Base-by-base conservation (phyloP, 352 stramenopile genomes). In the Pythium apleroticum region DNA sequence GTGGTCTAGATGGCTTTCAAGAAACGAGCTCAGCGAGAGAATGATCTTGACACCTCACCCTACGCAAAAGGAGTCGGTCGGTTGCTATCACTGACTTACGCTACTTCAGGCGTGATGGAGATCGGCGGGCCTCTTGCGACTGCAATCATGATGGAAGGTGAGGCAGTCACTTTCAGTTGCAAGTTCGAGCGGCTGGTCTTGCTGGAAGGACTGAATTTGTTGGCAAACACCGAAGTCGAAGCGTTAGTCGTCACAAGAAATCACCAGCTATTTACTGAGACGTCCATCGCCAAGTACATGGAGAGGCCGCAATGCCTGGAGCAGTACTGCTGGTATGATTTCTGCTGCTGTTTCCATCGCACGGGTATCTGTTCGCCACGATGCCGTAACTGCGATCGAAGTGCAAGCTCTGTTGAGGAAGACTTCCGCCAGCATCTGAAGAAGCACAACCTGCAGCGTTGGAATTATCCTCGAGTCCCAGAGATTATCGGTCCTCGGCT, bases 1-100 rank as follows among this genome's bases (percentile, higher is more conserved):
- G 52, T 75, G 7, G 68, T 75, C 19, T 50, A 75, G 4, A 11
- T 75, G 7, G 63, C 63, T 4, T 68, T 72, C 35, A 64, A 65
- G 11, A 56, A 50, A 49, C 55, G 57, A 2, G 48, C 68, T 0
- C 39, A 64, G 11, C 55, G 69, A 30, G 65, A 72, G 17, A 19
- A n/a, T 5, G 25, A 15, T 17, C 4, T 41, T 8, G 11, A 61
- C 7, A 39, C 24, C 20, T 66, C 62, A 12, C 30, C 50, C 4
- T 66, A 63, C 12, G 15, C 65, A 22, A 41, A 48, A 48, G 58
- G 63, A 19, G 20, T 74, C 0, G 63, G 37, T 0, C 57, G 63
- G 0, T 30, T 75, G 8, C 53, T 75, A 25, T 41, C 69, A 1
- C 46, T 75, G 0, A 64, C 64, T 5, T 75, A 60, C 48, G 31